Base-by-base conservation (phyloP, 2,329 filamentous ascomycete species). In the Thermochaetoides dissita region DNA sequence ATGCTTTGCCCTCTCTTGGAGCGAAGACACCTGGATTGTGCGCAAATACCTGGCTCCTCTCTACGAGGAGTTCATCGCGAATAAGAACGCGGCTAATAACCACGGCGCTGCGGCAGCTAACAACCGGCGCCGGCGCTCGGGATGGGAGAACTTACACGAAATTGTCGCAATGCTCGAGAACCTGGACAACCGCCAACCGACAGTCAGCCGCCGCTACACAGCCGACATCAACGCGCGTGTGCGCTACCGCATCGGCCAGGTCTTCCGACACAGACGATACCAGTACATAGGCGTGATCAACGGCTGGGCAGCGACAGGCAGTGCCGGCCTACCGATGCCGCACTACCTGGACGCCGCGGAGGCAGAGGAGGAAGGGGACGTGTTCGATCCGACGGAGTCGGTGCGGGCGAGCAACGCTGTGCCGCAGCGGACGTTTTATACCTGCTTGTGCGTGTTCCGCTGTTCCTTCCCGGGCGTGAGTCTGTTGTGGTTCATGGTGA, bases 181-280 rank as follows among this genome's bases (percentile, higher is more conserved):
- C 40, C 55, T 66, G 10, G 71, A 75, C 53, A 56, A 58, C 12
- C 49, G 65, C 17, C 51, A 57, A 45, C 63, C 71, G 6, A 48
- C 48, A 6, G 52, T 57, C 41, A 56, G 41, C 45, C 51, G 58
- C 5, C 55, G 58, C 3, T 58, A 60, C 49, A 59, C 59, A 2
- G 55, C 58, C 40, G 61, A 50, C 51, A 61, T 56, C 53, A 56
- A 46, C 42, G 44, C 46, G 29, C 46, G 43, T 4, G 74, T 86
- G 39, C 70, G 63, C 46, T 89, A 76, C 58, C 74, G 69, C 39
- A 73, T 94, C 38, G 91, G 91, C 1, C 82, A 93, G 53, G 72
- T 94, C 6, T 94, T 96, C 57, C 72, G 71, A 38, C 91, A 98
- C 61, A 76, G 70, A 47, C 74, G 87, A 37, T 94, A 91, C 57